A percentile compares a stretch with the other conserved stretches of the same genome.
Conservation (phyloP, 305 asterid species). For the Ajuga reptans region DNA sequence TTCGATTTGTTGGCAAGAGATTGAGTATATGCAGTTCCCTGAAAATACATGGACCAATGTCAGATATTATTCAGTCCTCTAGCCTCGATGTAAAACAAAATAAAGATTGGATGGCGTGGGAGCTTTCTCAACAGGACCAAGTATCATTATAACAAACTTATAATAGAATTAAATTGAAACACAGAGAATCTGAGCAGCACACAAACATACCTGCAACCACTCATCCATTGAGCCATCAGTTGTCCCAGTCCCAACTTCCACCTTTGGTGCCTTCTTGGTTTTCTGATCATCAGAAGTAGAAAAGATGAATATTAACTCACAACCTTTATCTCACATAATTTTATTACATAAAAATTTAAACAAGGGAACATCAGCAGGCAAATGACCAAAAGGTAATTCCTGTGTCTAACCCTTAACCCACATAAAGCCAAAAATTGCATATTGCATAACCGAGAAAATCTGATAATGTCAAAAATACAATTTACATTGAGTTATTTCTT, state of each 20-base stretch:
- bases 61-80: background rate
- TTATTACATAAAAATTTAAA: too few species aligned
- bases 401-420: background rate
- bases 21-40: constrained; percentile 85
- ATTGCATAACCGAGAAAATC: too few species aligned
- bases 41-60: constrained; percentile 13
- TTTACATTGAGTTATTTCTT: too few species aligned
- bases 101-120: background rate
- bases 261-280: constrained; percentile 86
- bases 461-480: background rate
- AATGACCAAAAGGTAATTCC: background rate
- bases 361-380: background rate
- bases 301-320: background rate
- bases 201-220: constrained; percentile 96
- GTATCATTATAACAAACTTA: background rate
- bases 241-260: constrained; percentile 94
- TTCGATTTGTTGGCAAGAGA: constrained; percentile 56
- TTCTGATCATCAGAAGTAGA: constrained; percentile 39
- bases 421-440: too few species aligned
- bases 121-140: background rate
- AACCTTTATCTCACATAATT: too few species aligned
- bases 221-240: constrained; percentile 81
- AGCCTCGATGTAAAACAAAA: background rate
- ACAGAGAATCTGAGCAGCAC: background rate
- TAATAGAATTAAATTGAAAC: background rate